Conservation (phyloP, 495 filamentous ascomycete genomes). For the Podospora anserina region DNA sequence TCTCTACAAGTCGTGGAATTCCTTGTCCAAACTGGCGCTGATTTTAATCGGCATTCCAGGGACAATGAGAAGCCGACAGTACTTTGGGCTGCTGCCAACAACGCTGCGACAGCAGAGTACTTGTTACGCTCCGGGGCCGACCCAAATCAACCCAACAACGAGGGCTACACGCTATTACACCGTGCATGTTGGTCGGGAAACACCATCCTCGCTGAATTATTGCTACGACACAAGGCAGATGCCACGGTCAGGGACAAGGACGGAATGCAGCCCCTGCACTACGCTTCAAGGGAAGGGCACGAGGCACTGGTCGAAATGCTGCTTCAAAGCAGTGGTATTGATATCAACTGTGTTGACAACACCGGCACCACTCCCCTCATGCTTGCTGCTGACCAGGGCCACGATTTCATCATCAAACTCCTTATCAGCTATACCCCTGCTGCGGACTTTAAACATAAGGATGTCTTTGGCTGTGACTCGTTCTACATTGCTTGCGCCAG, state of each 20-base stretch:
- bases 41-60: constrained; percentile 7
- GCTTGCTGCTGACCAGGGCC: constrained; percentile 10
- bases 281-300: constrained; percentile 20
- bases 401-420: constrained; percentile 9
- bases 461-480: constrained; percentile 3
- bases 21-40: constrained; percentile 9
- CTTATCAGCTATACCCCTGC: not conserved
- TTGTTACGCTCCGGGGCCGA: constrained; percentile 17
- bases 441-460: not conserved
- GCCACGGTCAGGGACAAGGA: constrained; percentile 11
- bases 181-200: not conserved
- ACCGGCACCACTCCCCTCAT: constrained; percentile 13
- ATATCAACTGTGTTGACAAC: constrained; percentile 10
- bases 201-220: not conserved
- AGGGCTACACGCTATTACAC: constrained; percentile 12
- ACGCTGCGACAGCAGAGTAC: not conserved
- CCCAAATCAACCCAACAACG: constrained; percentile 8
- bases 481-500: constrained; percentile 17
- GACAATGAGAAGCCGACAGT: constrained; percentile 13
- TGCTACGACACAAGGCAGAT: constrained; percentile 10
- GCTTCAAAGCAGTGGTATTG: not conserved
- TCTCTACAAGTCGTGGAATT: constrained; percentile 11
- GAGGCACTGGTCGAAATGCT: constrained; percentile 15
- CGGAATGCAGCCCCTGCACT: constrained; percentile 28
- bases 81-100: constrained; percentile 12